Percentiles rank a stretch among this genome's conserved stretches.
Evolutionary conservation across 306 rosid species (phyloP).

Genomic region (Sophora flavescens): DNA sequence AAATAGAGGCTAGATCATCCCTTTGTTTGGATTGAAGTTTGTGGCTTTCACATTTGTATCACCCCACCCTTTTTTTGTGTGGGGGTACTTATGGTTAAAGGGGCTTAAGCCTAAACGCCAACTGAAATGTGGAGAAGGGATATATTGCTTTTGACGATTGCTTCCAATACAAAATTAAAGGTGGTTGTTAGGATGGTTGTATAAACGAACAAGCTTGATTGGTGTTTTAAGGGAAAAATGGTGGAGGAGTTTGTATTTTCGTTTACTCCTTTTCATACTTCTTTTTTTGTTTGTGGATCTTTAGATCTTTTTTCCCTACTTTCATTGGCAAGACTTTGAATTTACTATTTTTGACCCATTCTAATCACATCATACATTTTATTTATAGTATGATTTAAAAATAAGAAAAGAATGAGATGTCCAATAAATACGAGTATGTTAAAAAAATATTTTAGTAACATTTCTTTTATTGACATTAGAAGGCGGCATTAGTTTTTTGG

Average conservation of each 20-base stretch:
- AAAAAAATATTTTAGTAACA: no score
- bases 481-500: no score
- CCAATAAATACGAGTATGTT: no score
- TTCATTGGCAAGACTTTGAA: no score
- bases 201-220: no score
- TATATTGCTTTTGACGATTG: neutral
- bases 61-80: neutral
- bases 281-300: no score
- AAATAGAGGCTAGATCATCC: conserved; percentile 41
- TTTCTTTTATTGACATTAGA: no score
- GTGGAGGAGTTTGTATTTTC: neutral
- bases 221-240: neutral
- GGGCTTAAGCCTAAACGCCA: neutral
- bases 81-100: neutral
- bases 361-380: no score
- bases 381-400: no score
- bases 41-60: conserved; percentile 2
- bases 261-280: neutral
- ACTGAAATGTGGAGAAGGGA: conserved; percentile 13
- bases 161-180: neutral
- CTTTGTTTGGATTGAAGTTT: conserved; percentile 30
- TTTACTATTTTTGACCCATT: no score
- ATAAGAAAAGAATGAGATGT: no score
- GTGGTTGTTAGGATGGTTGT: neutral
- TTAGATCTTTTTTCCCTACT: no score